These are phyloP conservation scores for Urostyla sp. DNA, from an alignment of 73 alveolate genomes.

Conservation along the genomic window DNA sequence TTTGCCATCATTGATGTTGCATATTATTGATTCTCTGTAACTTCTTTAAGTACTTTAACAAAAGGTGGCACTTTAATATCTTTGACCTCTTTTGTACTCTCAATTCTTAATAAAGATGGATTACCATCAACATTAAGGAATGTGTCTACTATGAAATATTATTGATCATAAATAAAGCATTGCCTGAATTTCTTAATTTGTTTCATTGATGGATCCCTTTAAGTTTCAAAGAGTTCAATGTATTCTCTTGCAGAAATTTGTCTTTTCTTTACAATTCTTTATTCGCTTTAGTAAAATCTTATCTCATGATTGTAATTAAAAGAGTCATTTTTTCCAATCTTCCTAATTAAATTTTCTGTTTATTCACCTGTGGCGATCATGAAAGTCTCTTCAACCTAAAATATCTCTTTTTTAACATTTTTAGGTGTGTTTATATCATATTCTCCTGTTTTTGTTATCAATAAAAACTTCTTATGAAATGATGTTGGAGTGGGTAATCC, in stretches of 20 bases:
- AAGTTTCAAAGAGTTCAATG: slow-evolving; percentile 62
- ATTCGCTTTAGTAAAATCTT: slow-evolving; percentile 48
- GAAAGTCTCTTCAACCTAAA: slow-evolving; percentile 82
- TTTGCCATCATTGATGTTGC: slow-evolving; percentile 63
- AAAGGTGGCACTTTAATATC: slow-evolving; percentile 76
- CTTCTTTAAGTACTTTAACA: slow-evolving; percentile 70
- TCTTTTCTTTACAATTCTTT: slow-evolving; percentile 69
- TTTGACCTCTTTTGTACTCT: slow-evolving; percentile 60
- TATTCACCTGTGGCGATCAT: slow-evolving; percentile 49
- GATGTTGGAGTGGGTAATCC: slow-evolving; percentile 74
- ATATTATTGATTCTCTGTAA: slow-evolving; percentile 66
- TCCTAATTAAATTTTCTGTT: slow-evolving; percentile 68
- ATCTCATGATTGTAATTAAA: slow-evolving; percentile 69
- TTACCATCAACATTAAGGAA: slow-evolving; percentile 59
- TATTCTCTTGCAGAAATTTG: slow-evolving; percentile 80
- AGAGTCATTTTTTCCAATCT: slow-evolving; percentile 76
- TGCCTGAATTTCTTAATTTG: slow-evolving; percentile 59
- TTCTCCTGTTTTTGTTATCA: slow-evolving; percentile 57
- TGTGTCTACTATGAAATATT: slow-evolving; percentile 76
- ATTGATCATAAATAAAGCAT: slow-evolving; percentile 75
- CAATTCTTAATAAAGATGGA: slow-evolving; percentile 68
- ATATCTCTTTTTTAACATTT: slow-evolving; percentile 67
- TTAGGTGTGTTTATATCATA: slow-evolving; percentile 59
- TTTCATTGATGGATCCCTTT: slow-evolving; percentile 69
- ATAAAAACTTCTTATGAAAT: slow-evolving; percentile 64